Percentiles rank a stretch among this genome's conserved stretches.
Conservation (phyloP, 345 rosid species). For the Heritiera fomes region DNA sequence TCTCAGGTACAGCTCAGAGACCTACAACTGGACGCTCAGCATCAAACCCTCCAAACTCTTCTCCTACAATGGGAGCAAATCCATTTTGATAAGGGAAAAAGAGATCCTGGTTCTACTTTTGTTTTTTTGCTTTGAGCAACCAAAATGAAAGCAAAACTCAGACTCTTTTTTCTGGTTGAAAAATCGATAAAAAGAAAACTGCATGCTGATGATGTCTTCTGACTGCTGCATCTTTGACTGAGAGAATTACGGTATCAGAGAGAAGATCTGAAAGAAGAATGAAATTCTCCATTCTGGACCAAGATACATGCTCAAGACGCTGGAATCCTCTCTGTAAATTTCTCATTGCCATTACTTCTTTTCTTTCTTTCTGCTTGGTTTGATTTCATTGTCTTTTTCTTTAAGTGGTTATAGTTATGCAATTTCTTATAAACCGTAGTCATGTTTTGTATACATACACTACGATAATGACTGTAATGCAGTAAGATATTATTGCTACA, state of each 20-base stretch:
- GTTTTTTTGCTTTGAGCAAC: not conserved
- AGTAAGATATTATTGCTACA: not conserved
- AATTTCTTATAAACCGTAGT: not conserved
- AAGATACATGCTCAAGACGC: not conserved
- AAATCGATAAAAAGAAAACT: not conserved
- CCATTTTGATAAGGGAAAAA: constrained; percentile 48
- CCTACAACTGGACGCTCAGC: constrained; percentile 35
- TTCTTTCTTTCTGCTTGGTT: not conserved
- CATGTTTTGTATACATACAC: not conserved
- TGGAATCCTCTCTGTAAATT: not conserved
- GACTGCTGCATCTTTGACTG: not conserved
- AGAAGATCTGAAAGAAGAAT: not conserved
- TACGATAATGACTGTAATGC: not conserved
- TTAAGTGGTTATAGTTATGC: not conserved
- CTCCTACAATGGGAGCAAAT: constrained; percentile 48
- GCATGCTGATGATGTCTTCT: constrained; percentile 7
- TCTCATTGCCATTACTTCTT: constrained; percentile 2
- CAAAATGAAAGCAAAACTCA: not conserved
- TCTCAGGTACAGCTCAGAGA: constrained; percentile 29
- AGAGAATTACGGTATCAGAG: not conserved
- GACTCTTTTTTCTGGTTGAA: not conserved
- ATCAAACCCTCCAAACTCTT: constrained; percentile 35
- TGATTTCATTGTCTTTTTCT: not conserved
- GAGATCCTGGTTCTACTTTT: too few relatives aligned
- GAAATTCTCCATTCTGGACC: not conserved